Percentiles rank a stretch among this genome's conserved stretches.
Conservation (phyloP, 1,284 basidiomycete genomes). For the Puccinia horiana region DNA sequence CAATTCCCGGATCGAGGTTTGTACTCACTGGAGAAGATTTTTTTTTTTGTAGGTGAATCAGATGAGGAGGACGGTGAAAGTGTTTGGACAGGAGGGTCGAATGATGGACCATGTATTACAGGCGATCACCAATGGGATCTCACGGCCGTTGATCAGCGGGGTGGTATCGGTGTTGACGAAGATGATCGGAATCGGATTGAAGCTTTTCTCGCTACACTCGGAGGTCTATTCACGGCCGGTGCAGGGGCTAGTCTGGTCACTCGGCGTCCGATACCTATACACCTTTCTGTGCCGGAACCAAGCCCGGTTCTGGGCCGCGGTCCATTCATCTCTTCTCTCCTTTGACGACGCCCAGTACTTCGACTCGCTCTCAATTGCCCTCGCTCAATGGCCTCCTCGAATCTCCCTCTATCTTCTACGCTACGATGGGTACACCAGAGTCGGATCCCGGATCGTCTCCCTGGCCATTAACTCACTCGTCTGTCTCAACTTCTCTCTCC, state of each 20-base stretch:
- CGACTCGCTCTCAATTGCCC: neutral
- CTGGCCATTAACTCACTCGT: neutral
- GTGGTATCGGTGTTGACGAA: neutral
- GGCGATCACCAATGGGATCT: conserved; percentile 13
- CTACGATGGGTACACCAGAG: neutral
- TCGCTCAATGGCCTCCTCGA: neutral
- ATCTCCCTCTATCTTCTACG: neutral
- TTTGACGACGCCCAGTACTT: neutral
- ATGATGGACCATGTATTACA: neutral
- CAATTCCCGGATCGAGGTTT: neutral
- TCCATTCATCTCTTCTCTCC: neutral
- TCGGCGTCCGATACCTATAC: neutral
- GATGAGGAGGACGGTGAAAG: conserved; percentile 3
- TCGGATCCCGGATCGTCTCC: neutral
- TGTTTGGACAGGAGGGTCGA: neutral
- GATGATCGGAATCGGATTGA: neutral
- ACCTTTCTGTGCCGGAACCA: neutral
- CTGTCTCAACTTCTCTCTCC: conserved; percentile 3
- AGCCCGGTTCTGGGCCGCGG: neutral
- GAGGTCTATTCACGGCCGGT: neutral
- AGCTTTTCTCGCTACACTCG: conserved; percentile 5
- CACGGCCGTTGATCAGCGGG: neutral
- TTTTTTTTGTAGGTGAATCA: conserved; percentile 8
- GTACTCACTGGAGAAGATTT: neutral
- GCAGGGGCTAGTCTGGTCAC: neutral